A percentile compares a stretch with the other conserved stretches of the same genome.
phyloP scores from a whole-genome alignment of 2,329 filamentous ascomycete species.

The Pezicula radicicola region DNA sequence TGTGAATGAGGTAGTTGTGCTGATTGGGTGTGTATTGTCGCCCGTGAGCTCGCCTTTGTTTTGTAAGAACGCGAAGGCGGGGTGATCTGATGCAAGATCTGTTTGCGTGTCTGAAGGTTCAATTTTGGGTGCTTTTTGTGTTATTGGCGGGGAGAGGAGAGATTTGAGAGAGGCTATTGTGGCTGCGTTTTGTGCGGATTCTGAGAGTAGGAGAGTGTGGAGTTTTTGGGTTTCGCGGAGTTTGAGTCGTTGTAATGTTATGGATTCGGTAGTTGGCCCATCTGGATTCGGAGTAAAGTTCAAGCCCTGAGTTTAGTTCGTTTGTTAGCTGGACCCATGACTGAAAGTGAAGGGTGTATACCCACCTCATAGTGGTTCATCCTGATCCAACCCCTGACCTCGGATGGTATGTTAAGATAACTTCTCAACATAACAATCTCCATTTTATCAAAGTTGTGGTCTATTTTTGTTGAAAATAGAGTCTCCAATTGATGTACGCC shows the following conservation, averaged over 20 bases:
- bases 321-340: background rate
- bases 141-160: slow-evolving; percentile 45
- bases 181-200: slow-evolving; percentile 69
- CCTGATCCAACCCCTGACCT: slow-evolving; percentile 73
- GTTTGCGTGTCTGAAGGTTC: slow-evolving; percentile 43
- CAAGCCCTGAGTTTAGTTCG: slow-evolving; percentile 16
- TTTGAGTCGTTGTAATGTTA: slow-evolving; percentile 70
- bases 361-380: slow-evolving; percentile 79
- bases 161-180: slow-evolving; percentile 63
- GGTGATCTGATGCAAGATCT: slow-evolving; percentile 17
- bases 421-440: slow-evolving; percentile 91
- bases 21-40: slow-evolving; percentile 54
- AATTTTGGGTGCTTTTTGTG: slow-evolving; percentile 46
- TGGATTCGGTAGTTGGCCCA: slow-evolving; percentile 60
- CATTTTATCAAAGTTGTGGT: slow-evolving; percentile 82
- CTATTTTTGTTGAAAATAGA: slow-evolving; percentile 74
- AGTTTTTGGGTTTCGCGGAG: slow-evolving; percentile 77
- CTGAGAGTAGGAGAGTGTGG: slow-evolving; percentile 64
- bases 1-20: slow-evolving; percentile 73
- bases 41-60: slow-evolving; percentile 48
- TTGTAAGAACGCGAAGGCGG: slow-evolving; percentile 53
- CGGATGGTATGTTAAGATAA: slow-evolving; percentile 69
- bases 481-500: slow-evolving; percentile 85
- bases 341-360: background rate
- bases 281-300: slow-evolving; percentile 27